Base-by-base conservation (phyloP, 2,329 filamentous ascomycete genomes). In the Colletotrichum eremochloae region DNA sequence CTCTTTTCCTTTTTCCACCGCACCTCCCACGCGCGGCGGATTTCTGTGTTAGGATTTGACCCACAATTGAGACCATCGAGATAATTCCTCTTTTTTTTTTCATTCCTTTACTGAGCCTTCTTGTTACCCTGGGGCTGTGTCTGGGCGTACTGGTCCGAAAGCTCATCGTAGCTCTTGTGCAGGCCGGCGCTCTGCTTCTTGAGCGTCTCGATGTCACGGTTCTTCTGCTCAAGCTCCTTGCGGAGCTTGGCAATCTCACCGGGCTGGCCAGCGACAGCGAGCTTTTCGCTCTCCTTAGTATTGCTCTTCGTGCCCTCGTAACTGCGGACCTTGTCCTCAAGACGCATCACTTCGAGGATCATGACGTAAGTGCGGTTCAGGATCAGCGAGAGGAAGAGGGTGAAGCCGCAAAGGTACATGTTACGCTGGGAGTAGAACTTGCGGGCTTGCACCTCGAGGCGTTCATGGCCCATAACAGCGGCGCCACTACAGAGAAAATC, bases 351-450 rank as follows among this genome's bases (percentile, higher is more conserved):
- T 78, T 98, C 95, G 76, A 97, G 89, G 80, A 98, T 97, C 94
- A 98, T 96, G 80, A 92, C 93, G 87, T 98, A 99, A 80, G 96
- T 99, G 81, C 96, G 96, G 91, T 99, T 98, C 81, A 97, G 94
- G 84, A 99, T 99, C 75, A 99, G 89, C 66, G 96, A 98, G 74
- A 99, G 92, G 91, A 99, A 98, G 75, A 99, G 92, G 6, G 96
- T 99, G 88, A 99, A 99, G 78, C 96, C 96, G 84, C 96, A 98
- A 74, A 99, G 95, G 86, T 99, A 99, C 96, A 99, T 99, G 91
- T 99, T 99, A 84, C 96, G 95, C 87, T 99, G 96, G 74, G 95
- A 97, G 90, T 99, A 99, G 89, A 99, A 99, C 86, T 99, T 99
- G 89, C 96, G 95, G 76, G 96, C 96, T 85, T 99, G 96, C 64